Percentiles rank a stretch among this genome's conserved stretches.
Evolutionary conservation across 495 filamentous ascomycete genomes (phyloP).

Genomic region (Annulohypoxylon bovei): DNA sequence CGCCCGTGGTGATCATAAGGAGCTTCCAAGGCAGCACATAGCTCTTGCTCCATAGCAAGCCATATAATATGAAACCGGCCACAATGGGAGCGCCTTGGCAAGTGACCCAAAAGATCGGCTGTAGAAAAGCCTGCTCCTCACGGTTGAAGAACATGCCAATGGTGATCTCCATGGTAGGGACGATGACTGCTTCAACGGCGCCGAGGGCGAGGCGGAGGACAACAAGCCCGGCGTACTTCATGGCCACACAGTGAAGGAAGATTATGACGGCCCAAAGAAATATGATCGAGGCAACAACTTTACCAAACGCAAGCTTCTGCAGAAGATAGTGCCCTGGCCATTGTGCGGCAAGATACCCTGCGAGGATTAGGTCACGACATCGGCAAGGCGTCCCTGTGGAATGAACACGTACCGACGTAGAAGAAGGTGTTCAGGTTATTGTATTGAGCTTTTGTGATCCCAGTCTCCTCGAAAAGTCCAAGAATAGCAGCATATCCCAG

Average conservation of each 20-base stretch:
- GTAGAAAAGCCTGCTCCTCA: constrained; percentile 14
- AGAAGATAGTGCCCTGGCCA: constrained; percentile 18
- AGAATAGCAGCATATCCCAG: constrained; percentile 18
- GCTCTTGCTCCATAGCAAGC: constrained; percentile 7
- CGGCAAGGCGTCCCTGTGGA: no score
- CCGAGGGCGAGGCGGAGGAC: constrained; percentile 8
- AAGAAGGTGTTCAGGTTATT: constrained; percentile 6
- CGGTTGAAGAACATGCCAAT: constrained; percentile 21
- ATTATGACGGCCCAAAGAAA: constrained; percentile 11
- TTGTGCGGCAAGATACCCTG: constrained; percentile 17
- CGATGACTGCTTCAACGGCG: constrained; percentile 13
- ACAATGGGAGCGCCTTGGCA: constrained; percentile 14
- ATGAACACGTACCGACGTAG: not conserved
- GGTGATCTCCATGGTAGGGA: constrained; percentile 16
- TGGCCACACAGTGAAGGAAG: not conserved
- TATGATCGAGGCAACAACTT: constrained; percentile 8
- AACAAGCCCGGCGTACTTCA: not conserved
- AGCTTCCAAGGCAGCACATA: constrained; percentile 11
- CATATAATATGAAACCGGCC: constrained; percentile 8
- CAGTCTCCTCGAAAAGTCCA: constrained; percentile 11
- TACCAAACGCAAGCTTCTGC: constrained; percentile 18
- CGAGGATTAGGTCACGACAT: not conserved
- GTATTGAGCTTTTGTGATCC: constrained; percentile 13
- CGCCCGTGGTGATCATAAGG: constrained; percentile 11
- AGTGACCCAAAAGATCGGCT: constrained; percentile 18